A percentile compares a stretch with the other conserved stretches of the same genome.
Evolutionary conservation across 192 early-diverging fungal genomes (phyloP).

Genomic region (Entophlyctis luteolus): DNA sequence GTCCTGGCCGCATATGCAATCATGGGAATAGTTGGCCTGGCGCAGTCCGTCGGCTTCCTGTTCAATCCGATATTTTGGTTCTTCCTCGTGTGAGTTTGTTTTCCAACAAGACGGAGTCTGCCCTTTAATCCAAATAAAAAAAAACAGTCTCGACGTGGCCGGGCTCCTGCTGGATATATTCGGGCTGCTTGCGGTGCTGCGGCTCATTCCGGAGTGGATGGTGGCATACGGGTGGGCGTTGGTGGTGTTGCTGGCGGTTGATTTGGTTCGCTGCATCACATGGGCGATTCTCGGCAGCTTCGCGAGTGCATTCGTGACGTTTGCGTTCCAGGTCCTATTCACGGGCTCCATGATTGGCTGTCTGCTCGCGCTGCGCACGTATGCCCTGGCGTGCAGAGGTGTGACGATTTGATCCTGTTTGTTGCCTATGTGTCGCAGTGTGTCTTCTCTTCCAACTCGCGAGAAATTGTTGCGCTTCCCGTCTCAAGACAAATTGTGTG

Average conservation of each 20-base stretch:
- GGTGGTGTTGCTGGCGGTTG: not conserved
- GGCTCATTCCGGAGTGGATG: slow-evolving; percentile 10
- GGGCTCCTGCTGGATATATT: not conserved
- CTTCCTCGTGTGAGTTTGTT: not conserved
- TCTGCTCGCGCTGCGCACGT: slow-evolving; percentile 1
- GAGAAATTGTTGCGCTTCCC: too few relatives aligned
- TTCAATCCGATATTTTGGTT: slow-evolving; percentile 18
- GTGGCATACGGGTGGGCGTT: slow-evolving; percentile 15
- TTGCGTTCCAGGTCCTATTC: not conserved
- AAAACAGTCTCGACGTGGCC: slow-evolving; percentile 2
- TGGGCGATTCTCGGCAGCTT: not conserved
- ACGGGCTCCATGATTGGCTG: slow-evolving; percentile 1
- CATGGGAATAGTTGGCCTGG: not conserved
- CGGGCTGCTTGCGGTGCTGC: slow-evolving; percentile 1
- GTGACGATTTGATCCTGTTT: not conserved
- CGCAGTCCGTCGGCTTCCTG: not conserved
- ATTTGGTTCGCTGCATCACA: not conserved
- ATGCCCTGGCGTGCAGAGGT: not conserved
- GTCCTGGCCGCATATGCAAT: not conserved
- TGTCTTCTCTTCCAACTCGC: too few relatives aligned
- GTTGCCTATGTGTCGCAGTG: too few relatives aligned
- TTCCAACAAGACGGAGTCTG: too few relatives aligned
- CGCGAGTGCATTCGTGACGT: not conserved
- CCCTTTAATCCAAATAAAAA: not conserved
- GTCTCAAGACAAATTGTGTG: too few relatives aligned